phyloP scores from a whole-genome alignment of 2,329 filamentous ascomycete species.

The Fusarium guadeloupense region DNA sequence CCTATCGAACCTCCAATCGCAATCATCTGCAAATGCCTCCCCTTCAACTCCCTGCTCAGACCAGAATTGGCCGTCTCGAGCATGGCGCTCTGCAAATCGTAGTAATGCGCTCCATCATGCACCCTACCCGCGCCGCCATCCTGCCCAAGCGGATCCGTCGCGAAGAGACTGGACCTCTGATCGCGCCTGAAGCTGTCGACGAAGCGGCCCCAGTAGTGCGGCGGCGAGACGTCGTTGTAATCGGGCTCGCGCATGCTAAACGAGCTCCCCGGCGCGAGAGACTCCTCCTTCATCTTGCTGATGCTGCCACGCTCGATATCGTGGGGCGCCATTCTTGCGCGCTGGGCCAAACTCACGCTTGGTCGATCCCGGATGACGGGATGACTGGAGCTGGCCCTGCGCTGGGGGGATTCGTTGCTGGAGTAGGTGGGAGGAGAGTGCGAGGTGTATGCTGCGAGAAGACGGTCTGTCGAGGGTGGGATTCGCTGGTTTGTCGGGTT shows the following conservation, averaged over 20 bases:
- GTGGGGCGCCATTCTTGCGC: slow-evolving; percentile 53
- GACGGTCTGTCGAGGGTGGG: slow-evolving; percentile 19
- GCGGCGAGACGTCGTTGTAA: slow-evolving; percentile 51
- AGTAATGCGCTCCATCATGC: slow-evolving; percentile 59
- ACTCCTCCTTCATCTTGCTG: slow-evolving; percentile 65
- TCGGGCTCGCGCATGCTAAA: slow-evolving; percentile 62
- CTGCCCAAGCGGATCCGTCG: slow-evolving; percentile 53
- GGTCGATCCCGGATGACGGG: slow-evolving; percentile 26
- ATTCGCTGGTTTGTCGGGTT: slow-evolving; percentile 22
- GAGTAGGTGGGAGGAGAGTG: slow-evolving; percentile 20
- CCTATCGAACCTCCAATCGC: slow-evolving; percentile 93
- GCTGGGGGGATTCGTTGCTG: slow-evolving; percentile 11
- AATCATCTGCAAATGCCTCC: slow-evolving; percentile 95
- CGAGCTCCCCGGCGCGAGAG: slow-evolving; percentile 58
- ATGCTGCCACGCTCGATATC: slow-evolving; percentile 67
- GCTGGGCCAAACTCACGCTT: slow-evolving; percentile 39
- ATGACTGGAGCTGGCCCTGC: slow-evolving; percentile 34
- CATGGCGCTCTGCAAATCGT: slow-evolving; percentile 66
- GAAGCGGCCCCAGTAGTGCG: slow-evolving; percentile 54
- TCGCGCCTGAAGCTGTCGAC: slow-evolving; percentile 72
- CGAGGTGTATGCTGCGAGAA: slow-evolving; percentile 27
- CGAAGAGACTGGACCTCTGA: slow-evolving; percentile 59
- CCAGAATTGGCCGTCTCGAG: slow-evolving; percentile 80
- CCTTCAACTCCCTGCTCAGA: slow-evolving; percentile 80
- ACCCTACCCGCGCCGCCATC: slow-evolving; percentile 43